These are phyloP conservation scores for Penicillium sp. DNA, from an alignment of 2,329 filamentous ascomycete genomes.

Conservation along the genomic window DNA sequence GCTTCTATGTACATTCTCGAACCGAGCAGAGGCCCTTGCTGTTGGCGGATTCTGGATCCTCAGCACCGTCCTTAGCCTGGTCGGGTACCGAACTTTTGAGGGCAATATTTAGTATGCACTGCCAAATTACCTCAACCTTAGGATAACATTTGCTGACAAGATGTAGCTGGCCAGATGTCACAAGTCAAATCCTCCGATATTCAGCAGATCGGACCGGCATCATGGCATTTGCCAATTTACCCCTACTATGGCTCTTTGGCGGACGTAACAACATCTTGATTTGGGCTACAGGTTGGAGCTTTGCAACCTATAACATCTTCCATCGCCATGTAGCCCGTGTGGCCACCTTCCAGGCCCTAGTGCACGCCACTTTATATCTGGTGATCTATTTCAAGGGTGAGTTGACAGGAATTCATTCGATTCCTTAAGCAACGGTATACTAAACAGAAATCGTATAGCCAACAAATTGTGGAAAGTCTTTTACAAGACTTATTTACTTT, in stretches of 20 bases:
- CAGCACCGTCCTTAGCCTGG: slow-evolving; percentile 44
- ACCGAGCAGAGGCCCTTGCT: slow-evolving; percentile 48
- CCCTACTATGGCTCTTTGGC: slow-evolving; percentile 66
- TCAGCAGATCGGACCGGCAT: slow-evolving; percentile 65
- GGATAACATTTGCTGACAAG: slow-evolving; percentile 5
- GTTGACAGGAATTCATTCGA: too few relatives aligned
- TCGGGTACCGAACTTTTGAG: slow-evolving; percentile 47
- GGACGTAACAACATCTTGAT: slow-evolving; percentile 67
- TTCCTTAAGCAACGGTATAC: background rate
- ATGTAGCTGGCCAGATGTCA: slow-evolving; percentile 28
- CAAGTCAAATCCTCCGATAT: slow-evolving; percentile 53
- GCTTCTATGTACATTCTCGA: slow-evolving; percentile 49
- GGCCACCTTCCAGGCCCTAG: slow-evolving; percentile 60
- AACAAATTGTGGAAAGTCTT: slow-evolving; percentile 28
- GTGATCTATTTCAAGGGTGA: slow-evolving; percentile 34
- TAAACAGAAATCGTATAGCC: slow-evolving; percentile 8
- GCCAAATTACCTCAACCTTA: background rate
- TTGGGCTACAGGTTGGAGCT: slow-evolving; percentile 69
- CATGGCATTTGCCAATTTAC: slow-evolving; percentile 64
- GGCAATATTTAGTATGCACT: slow-evolving; percentile 50
- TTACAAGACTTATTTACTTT: slow-evolving; percentile 30
- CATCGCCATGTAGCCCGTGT: slow-evolving; percentile 67
- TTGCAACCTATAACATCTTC: slow-evolving; percentile 65
- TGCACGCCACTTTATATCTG: slow-evolving; percentile 64
- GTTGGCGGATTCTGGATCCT: slow-evolving; percentile 48